These are phyloP conservation scores for Cochlearia excelsa DNA, from an alignment of 345 rosid species.

Conservation along the genomic window DNA sequence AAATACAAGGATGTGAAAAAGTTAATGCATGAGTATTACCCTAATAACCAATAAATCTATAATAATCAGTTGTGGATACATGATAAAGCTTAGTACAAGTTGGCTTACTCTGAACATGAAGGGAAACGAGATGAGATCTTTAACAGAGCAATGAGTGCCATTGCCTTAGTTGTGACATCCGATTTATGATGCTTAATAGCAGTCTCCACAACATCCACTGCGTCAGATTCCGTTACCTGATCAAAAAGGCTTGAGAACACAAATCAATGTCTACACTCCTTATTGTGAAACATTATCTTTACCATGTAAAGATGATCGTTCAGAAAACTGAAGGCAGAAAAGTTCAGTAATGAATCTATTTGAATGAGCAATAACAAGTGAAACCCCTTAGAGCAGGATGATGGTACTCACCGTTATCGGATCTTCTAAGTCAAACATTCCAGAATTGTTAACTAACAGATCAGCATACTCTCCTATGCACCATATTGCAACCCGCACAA, in stretches of 20 bases:
- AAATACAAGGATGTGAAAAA: constrained; percentile 4
- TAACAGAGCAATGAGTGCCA: constrained; percentile 80
- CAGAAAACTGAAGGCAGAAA: constrained; percentile 13
- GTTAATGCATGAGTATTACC: constrained; percentile 11
- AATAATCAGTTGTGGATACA: constrained; percentile 18
- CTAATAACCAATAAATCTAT: constrained; percentile 7
- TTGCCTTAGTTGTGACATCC: constrained; percentile 83
- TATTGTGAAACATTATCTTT: constrained; percentile 5
- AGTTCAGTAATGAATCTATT: constrained; percentile 1
- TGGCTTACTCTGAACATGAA: constrained; percentile 80
- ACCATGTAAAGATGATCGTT: constrained; percentile 13
- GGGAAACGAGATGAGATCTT: constrained; percentile 97
- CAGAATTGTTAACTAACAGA: constrained; percentile 72
- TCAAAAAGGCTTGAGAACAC: constrained; percentile 31
- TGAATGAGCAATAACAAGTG: constrained; percentile 20
- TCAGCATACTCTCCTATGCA: constrained; percentile 98
- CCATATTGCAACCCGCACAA: constrained; percentile 92
- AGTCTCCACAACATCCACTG: constrained; percentile 75
- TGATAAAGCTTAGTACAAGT: constrained; percentile 23
- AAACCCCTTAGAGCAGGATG: constrained; percentile 22
- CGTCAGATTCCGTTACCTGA: constrained; percentile 92
- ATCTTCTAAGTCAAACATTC: constrained; percentile 82
- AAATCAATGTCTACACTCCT: constrained; percentile 24
- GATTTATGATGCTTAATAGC: constrained; percentile 60
- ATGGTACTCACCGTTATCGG: constrained; percentile 74